A percentile compares a stretch with the other conserved stretches of the same genome.
Conservation (phyloP, 2,329 filamentous ascomycete genomes). For the Cryphonectria radicalis region DNA sequence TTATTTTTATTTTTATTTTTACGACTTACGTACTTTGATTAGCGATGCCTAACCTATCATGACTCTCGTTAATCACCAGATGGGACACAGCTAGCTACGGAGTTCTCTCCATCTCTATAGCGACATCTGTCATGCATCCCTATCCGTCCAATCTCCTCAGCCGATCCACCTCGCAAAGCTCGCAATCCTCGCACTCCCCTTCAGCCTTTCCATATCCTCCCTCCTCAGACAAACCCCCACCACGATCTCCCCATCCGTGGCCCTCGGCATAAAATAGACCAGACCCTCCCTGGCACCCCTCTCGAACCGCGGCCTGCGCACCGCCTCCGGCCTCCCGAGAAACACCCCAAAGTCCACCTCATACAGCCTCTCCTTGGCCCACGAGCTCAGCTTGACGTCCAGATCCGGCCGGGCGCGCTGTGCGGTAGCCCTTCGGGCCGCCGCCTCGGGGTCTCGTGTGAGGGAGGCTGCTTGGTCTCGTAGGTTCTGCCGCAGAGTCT, state of each 20-base stretch:
- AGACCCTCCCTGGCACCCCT: conserved; percentile 47
- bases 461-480: conserved; percentile 49
- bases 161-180: conserved; percentile 44
- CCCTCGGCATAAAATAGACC: conserved; percentile 54
- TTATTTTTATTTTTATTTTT: background rate
- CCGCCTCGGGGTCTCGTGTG: conserved; percentile 24
- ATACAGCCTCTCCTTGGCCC: conserved; percentile 52
- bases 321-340: conserved; percentile 50
- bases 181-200: conserved; percentile 46
- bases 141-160: conserved; percentile 27
- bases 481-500: conserved; percentile 32
- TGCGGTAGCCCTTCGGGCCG: conserved; percentile 42
- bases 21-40: no score
- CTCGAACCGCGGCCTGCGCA: conserved; percentile 52
- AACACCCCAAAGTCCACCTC: conserved; percentile 52
- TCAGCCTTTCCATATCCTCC: conserved; percentile 52
- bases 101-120: background rate
- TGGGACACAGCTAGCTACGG: background rate
- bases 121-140: background rate
- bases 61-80: background rate
- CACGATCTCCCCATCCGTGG: conserved; percentile 47
- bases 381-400: conserved; percentile 59
- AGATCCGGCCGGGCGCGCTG: conserved; percentile 41
- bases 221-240: conserved; percentile 50
- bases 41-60: no score